Base-by-base conservation (phyloP, 179 eudicot species). In the Beta lomatogona region DNA sequence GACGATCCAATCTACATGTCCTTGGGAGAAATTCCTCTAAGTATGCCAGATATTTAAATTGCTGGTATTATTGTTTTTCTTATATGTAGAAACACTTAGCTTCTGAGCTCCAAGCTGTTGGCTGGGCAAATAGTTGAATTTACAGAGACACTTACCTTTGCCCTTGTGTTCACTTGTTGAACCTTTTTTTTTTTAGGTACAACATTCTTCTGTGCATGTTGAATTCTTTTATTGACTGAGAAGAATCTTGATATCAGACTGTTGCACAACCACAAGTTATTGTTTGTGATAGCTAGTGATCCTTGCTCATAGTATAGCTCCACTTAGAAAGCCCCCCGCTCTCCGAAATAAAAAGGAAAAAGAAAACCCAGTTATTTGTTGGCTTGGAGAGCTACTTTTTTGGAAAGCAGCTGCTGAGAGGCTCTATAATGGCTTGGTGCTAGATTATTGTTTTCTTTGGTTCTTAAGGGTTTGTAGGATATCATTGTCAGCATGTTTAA, bases 1-100 rank as follows among this genome's bases (percentile, higher is more conserved):
- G 99, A 93, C 73, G 98, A 95, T 70, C 90, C 92, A 72, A 91
- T 95, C 82, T 92, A 92, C 82, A 93, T 91, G 98, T 89, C 98
- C 71, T 83, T 93, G 83, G 98, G 92, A 82, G 98, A 94, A 86
- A 92, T 96, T 84, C 98, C 98, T 87, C 84, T 93, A 89, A 93
- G 99, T 96, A 96, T 86, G 97, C 85, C 89, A 82, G 83, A 87
- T 83, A 69, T 89, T 85, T 89, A 80, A 68, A 76, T 81, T 83
- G 72, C 84, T 46, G 85, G 84, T 87, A 86, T 85, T 87, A 65
- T 89, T 85, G 83, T 76, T 48, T 89, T 85, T 85, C 84, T 86
- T 84, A 79, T 58, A 50, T 76, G 71, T 83, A 76, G 58, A 67
- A 81, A 75, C 71, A 60, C 50, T 69, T 65, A 7, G 77, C 78